Evolutionary conservation across 257 asterid species (phyloP).

Genomic region (Eucommia ulmoides): DNA sequence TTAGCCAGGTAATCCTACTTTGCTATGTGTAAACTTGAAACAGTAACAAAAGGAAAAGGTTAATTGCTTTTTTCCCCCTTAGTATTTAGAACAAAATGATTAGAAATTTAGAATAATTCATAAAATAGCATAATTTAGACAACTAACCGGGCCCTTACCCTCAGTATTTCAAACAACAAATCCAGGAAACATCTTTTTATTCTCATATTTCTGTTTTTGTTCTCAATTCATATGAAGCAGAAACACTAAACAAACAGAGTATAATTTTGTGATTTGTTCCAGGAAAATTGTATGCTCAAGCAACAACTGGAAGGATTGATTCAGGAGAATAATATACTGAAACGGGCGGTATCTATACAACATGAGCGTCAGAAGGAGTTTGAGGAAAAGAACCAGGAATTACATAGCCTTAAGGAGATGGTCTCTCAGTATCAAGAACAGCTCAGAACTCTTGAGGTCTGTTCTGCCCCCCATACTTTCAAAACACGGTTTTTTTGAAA

Average conservation of each 20-base stretch:
- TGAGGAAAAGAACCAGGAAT: constrained; percentile 63
- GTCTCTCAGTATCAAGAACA: constrained; percentile 88
- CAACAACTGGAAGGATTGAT: constrained; percentile 60
- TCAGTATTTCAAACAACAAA: too few relatives aligned
- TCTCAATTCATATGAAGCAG: not conserved
- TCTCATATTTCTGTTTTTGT: not conserved
- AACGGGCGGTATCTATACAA: constrained; percentile 75
- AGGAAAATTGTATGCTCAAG: constrained; percentile 64
- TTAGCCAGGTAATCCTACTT: constrained; percentile 10
- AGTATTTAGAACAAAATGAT: not conserved
- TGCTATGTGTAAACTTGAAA: too few relatives aligned
- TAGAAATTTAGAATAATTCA: not conserved
- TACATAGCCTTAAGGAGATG: constrained; percentile 72
- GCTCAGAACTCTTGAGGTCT: constrained; percentile 86
- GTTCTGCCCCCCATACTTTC: constrained; percentile 8
- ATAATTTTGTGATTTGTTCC: constrained; percentile 1
- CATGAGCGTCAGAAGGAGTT: constrained; percentile 85
- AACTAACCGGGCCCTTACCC: not conserved
- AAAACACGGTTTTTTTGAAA: not conserved
- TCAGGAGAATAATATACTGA: constrained; percentile 66
- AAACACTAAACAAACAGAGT: not conserved
- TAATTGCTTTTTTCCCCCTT: not conserved
- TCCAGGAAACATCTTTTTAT: not conserved
- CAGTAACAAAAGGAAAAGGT: too few relatives aligned
- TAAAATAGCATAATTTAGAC: not conserved